phyloP scores from a whole-genome alignment of 2,329 filamentous ascomycete species.

The Diaporthe citriasiana region DNA sequence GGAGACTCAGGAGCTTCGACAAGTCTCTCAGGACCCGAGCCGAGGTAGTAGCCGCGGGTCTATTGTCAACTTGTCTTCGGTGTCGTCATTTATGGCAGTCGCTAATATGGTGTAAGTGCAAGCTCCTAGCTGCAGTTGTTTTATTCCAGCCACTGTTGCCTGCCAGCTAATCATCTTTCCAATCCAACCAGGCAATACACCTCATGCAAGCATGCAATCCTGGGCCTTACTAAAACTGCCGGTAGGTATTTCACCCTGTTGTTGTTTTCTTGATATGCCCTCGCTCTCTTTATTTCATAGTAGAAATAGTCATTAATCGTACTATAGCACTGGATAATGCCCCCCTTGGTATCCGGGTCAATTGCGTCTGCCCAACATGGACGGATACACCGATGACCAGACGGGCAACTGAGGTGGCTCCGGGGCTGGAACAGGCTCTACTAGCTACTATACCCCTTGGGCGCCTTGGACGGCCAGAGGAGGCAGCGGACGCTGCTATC shows the following conservation, averaged over 20 bases:
- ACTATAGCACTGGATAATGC: slow-evolving; percentile 31
- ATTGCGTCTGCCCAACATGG: slow-evolving; percentile 31
- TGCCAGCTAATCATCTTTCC: not conserved
- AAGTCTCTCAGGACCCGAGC: not conserved
- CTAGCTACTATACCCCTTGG: slow-evolving; percentile 27
- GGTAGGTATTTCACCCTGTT: not conserved
- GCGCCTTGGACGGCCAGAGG: slow-evolving; percentile 33
- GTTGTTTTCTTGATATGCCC: not conserved
- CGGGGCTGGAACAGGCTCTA: slow-evolving; percentile 34
- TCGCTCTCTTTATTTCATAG: not conserved
- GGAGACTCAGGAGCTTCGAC: slow-evolving; percentile 19
- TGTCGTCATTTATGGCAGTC: slow-evolving; percentile 31
- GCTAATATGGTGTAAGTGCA: slow-evolving; percentile 31
- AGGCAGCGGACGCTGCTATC: slow-evolving; percentile 31
- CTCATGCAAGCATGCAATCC: slow-evolving; percentile 35
- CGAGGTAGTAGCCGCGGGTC: slow-evolving; percentile 23
- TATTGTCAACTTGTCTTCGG: slow-evolving; percentile 18
- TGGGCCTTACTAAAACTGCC: slow-evolving; percentile 34
- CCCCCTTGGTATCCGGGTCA: slow-evolving; percentile 22
- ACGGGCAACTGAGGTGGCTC: slow-evolving; percentile 33
- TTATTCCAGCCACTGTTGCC: too few relatives aligned
- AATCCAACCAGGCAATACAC: slow-evolving; percentile 24
- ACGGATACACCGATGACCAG: slow-evolving; percentile 38
- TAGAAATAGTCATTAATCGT: not conserved
- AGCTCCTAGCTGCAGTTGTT: too few relatives aligned